Base-by-base conservation (phyloP, 2,329 filamentous ascomycete species). In the Metarhizium robertsii region DNA sequence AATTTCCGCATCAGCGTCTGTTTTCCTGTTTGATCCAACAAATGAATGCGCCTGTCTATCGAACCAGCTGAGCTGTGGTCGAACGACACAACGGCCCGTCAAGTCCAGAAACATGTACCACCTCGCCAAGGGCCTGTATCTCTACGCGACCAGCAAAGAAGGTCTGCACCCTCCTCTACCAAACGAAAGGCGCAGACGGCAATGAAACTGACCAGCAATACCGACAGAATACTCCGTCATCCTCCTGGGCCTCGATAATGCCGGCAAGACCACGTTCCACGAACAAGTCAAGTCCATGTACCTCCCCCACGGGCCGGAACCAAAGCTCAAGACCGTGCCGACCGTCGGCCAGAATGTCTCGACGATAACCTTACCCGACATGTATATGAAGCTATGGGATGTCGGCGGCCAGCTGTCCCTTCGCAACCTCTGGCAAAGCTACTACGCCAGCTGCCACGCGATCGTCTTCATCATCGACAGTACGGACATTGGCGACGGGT, bases 351-450 rank as follows among this genome's bases (percentile, higher is more conserved):
- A 97, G 71, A 97, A 97, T 73, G 92, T 97, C 61, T 88, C 90
- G 59, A 94, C 92, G 50, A 89, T 99, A 68, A 84, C 88, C 25
- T 80, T 97, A 29, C 87, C 90, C 16, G 90, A 96, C 71, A 92
- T 96, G 84, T 96, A 97, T 77, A 79, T 99, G 67, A 96, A 96
- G 77, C 88, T 99, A 65, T 97, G 94, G 94, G 94, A 99, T 69
- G 90, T 99, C 1, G 94, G 94, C 61, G 94, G 94, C 6, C 94
- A 99, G 72, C 85, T 94, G 67, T 87, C 83, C 32, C 81, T 99
- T 67, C 86, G 94, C 59, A 87, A 87, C 60, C 83, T 97, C 36
- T 99, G 94, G 94, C 90, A 96, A 71, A 90, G 86, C 71, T 99
- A 99, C 76, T 99, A 96, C 77, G 79, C 85, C 52, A 89, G 84